phyloP scores from a whole-genome alignment of 176 grass and related monocot species.

The Zoysia japonica region DNA sequence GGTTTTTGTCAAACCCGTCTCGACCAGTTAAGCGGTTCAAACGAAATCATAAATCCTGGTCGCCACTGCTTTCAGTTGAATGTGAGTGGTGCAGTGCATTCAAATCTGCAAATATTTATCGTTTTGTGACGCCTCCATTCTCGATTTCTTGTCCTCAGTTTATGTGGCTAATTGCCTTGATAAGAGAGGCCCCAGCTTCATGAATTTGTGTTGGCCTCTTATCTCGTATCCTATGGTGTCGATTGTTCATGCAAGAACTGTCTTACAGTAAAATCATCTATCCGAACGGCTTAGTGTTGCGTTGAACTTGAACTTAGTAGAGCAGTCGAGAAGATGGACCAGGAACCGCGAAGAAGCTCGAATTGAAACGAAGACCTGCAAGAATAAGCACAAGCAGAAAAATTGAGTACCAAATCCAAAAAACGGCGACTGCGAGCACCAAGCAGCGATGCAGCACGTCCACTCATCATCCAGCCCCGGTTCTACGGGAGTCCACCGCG shows the following conservation, averaged over 20 bases:
- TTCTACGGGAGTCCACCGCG: background rate
- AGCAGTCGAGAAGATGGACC: conserved; percentile 8
- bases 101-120: conserved; percentile 1
- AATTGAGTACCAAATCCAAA: too few relatives aligned
- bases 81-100: background rate
- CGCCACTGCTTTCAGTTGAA: background rate
- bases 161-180: background rate
- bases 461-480: too few relatives aligned
- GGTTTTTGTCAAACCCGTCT: too few relatives aligned
- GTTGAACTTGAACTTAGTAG: background rate
- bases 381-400: too few relatives aligned
- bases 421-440: too few relatives aligned
- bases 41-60: background rate
- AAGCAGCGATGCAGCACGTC: too few relatives aligned
- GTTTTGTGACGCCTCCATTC: background rate
- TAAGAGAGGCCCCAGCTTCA: background rate
- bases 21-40: too few relatives aligned
- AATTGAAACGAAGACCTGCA: background rate
- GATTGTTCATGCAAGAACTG: background rate
- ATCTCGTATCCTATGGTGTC: background rate
- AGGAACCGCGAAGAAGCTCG: conserved; percentile 13
- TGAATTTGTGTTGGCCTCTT: background rate
- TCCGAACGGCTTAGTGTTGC: background rate
- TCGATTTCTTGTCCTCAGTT: background rate
- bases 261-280: background rate